Conservation (phyloP, 305 asterid species). For the Solanum hybrid region DNA sequence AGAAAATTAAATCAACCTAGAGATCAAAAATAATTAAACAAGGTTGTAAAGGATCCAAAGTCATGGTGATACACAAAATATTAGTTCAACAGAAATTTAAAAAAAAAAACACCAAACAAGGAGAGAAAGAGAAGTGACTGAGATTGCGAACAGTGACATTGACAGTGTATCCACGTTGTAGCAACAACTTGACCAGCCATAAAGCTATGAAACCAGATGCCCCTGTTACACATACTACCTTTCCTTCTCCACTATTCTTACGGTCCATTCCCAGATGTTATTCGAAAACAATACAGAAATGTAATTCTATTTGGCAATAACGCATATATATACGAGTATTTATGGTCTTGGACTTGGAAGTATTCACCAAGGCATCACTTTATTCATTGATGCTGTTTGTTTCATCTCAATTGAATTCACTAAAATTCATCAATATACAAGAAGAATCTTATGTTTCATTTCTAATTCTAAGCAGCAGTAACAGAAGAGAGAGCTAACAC, state of each 20-base stretch:
- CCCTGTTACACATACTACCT: slow-evolving; percentile 33
- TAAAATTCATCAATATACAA: too few species aligned
- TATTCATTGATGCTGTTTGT: background rate
- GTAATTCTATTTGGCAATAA: too few species aligned
- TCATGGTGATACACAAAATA: too few species aligned
- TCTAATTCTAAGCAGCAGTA: too few species aligned
- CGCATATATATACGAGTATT: too few species aligned
- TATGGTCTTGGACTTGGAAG: background rate
- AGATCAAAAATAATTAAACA: background rate
- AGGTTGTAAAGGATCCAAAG: background rate
- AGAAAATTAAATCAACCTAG: background rate
- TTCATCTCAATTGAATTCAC: background rate
- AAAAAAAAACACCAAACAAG: background rate
- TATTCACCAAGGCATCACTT: background rate
- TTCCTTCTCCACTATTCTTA: slow-evolving; percentile 5
- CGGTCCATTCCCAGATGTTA: background rate
- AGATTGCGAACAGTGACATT: background rate
- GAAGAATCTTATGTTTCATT: too few species aligned
- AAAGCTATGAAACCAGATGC: slow-evolving; percentile 32
- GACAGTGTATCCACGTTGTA: background rate
- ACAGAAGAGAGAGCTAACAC: too few species aligned
- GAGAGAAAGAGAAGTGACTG: background rate
- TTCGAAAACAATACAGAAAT: background rate
- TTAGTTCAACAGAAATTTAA: background rate
- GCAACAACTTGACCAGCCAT: background rate